Evolutionary conservation across 2,329 filamentous ascomycete genomes (phyloP).

Genomic region (Fusarium citri): DNA sequence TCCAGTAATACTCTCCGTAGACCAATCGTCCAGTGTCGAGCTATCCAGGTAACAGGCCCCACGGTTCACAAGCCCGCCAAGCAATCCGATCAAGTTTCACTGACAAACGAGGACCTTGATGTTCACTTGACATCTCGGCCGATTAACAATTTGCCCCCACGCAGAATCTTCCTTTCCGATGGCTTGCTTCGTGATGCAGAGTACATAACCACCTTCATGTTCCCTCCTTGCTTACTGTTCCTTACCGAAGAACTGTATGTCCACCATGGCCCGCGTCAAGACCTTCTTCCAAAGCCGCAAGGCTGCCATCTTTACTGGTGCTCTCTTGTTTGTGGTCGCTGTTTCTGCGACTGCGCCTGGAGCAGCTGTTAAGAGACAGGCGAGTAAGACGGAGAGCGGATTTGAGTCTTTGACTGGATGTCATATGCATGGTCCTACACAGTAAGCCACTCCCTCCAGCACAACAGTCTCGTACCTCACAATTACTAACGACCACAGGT

Average conservation of each 20-base stretch:
- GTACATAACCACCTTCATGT: slow-evolving; percentile 12
- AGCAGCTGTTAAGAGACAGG: slow-evolving; percentile 32
- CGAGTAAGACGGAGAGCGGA: slow-evolving; percentile 18
- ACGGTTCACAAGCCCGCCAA: slow-evolving; percentile 12
- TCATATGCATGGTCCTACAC: slow-evolving; percentile 36
- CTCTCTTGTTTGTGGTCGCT: slow-evolving; percentile 30
- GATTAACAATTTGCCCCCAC: slow-evolving; percentile 8
- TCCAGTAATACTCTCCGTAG: background rate
- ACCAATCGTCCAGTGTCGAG: background rate
- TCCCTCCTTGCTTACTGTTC: background rate
- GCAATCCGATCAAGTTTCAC: background rate
- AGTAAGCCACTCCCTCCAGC: slow-evolving; percentile 9
- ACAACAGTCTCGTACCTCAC: too few species aligned
- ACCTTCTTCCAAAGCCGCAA: slow-evolving; percentile 24
- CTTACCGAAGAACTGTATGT: background rate
- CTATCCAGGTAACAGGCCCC: slow-evolving; percentile 28
- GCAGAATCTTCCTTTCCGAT: background rate
- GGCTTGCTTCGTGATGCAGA: background rate
- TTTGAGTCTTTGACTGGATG: slow-evolving; percentile 42
- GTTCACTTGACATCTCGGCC: slow-evolving; percentile 2
- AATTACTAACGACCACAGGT: slow-evolving; percentile 1
- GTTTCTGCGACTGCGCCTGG: slow-evolving; percentile 38
- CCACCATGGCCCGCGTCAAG: slow-evolving; percentile 33
- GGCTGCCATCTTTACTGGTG: slow-evolving; percentile 8
- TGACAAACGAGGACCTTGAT: slow-evolving; percentile 42